Conservation (phyloP, 2,329 filamentous ascomycete species). For the Cladophialophora yegresii region DNA sequence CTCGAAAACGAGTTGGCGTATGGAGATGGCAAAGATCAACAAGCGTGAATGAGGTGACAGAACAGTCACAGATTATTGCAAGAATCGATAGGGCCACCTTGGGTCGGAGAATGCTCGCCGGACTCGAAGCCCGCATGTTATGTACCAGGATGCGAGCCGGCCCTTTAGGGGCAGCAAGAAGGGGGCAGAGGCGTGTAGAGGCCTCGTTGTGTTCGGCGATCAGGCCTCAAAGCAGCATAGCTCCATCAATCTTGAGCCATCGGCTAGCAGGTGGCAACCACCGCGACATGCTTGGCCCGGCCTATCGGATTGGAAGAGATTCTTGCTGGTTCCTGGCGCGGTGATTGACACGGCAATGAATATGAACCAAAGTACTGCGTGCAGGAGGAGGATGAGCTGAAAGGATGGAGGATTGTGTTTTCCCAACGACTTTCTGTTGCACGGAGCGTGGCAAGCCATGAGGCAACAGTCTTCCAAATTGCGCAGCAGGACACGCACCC, state of each 20-base stretch:
- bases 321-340: neutral
- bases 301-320: constrained; percentile 3
- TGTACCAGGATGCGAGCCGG: constrained; percentile 3
- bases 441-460: constrained; percentile 2
- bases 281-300: constrained; percentile 6
- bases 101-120: neutral
- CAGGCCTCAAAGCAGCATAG: constrained; percentile 15
- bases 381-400: neutral
- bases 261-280: constrained; percentile 4
- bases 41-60: neutral
- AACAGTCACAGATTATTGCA: constrained; percentile 3
- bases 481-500: neutral
- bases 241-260: constrained; percentile 1
- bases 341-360: neutral
- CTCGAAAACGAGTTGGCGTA: neutral
- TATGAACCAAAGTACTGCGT: too few relatives aligned
- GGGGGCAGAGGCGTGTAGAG: neutral
- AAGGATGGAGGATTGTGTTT: neutral
- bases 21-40: constrained; percentile 14
- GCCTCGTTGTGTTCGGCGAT: constrained; percentile 1
- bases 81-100: neutral
- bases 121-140: neutral
- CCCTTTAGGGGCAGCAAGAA: constrained; percentile 8
- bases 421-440: neutral
- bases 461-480: neutral